Evolutionary conservation across 108 stramenopile genomes (phyloP).

Genomic region (Skeletonema costatum): DNA sequence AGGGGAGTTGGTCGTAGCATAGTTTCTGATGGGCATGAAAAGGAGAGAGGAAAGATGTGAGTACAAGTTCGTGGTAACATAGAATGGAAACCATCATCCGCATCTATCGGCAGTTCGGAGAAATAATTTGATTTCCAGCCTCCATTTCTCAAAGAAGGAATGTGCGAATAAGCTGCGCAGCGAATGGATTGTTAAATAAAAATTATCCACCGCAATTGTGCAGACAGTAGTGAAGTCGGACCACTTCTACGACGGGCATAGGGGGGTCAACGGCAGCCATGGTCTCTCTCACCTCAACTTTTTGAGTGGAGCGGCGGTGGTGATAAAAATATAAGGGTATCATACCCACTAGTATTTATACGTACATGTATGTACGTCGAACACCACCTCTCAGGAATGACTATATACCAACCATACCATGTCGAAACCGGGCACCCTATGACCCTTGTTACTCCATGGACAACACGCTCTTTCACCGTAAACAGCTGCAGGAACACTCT

Average conservation of each 20-base stretch:
- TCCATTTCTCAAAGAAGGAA: background rate
- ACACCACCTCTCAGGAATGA: too few species aligned
- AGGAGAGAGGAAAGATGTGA: background rate
- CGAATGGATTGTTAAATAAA: background rate
- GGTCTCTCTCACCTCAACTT: background rate
- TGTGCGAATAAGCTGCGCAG: background rate
- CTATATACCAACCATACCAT: too few species aligned
- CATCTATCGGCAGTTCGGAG: background rate
- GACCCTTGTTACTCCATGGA: background rate
- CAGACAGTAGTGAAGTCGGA: background rate
- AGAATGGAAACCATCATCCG: background rate
- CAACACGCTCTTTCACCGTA: background rate
- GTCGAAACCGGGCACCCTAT: background rate
- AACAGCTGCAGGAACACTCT: background rate
- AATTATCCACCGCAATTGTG: background rate
- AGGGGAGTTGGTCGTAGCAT: background rate
- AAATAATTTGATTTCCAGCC: background rate
- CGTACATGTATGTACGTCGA: background rate
- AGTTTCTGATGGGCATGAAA: background rate
- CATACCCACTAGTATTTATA: too few species aligned
- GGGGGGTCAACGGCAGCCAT: background rate
- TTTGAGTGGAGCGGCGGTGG: background rate
- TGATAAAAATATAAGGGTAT: background rate
- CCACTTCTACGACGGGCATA: background rate
- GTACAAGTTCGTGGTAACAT: background rate